Evolutionary conservation across 2,329 filamentous ascomycete species (phyloP), one percentile per base, ranked within the genome.

Genomic region (Botryotinia globosa): DNA sequence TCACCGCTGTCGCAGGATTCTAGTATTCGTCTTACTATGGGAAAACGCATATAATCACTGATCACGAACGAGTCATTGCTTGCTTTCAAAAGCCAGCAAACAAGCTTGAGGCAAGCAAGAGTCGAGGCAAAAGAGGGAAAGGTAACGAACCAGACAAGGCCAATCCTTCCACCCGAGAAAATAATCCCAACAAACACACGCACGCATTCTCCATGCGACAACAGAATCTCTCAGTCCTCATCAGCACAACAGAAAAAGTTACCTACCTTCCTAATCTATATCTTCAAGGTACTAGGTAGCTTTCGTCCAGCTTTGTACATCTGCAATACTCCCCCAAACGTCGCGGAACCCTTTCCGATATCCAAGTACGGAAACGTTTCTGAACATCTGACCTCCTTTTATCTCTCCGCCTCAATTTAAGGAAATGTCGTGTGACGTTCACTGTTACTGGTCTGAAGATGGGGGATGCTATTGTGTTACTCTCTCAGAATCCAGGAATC

Each of bases 381-480:
- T 72, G 69, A 67, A 67, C 69, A 72, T 72, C 69, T 72, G 69
- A 72, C 69, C 69, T 67, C 69, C 59, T 51, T 67, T 56, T 22
- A 67, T 42, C 69, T 48, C 69, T 51, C 58, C 45, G 58, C 45
- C 69, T 48, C 56, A 44, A 32, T 63, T 9, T 25, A 65, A 34
- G 14, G 65, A 67, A 54, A 14, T n/a, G 69, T 58, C 37, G 69
- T 71, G 69, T 58, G 45, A 71, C 69, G 42, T 22, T 42, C 69
- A 65, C 25, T 51, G 54, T 64, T 63, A n/a, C 34, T 71, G 44
- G 44, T 25, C 29, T 56, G 48, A 22, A 39, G 59, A 39, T 39
- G 29, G 45, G 37, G 37, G 25, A 54, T 29, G n/a, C 7, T 56
- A n/a, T 56, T 39, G 34, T 56, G 56, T 59, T 71, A 54, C 58